A percentile compares a stretch with the other conserved stretches of the same genome.
Conservation (phyloP, 2,329 filamentous ascomycete genomes). For the Colletotrichum siamense region DNA sequence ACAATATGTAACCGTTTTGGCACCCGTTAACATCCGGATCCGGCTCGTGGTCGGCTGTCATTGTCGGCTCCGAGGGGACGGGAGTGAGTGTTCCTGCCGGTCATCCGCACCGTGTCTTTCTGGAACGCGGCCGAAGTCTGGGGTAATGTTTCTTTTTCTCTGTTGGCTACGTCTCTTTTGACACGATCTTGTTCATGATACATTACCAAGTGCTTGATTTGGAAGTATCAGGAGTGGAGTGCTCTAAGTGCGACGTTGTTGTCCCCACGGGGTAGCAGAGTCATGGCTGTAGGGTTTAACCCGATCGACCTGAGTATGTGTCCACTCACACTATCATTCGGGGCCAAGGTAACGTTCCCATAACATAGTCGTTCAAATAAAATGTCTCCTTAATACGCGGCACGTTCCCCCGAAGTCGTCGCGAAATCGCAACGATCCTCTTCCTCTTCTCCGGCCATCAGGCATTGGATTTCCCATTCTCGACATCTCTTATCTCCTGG, state of each 20-base stretch:
- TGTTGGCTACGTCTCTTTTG: neutral
- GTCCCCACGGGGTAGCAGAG: constrained; percentile 11
- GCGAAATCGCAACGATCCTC: neutral
- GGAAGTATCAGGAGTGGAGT: neutral
- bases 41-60: neutral
- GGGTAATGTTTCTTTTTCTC: neutral
- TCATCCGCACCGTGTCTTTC: neutral
- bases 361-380: neutral
- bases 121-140: neutral
- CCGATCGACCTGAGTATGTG: neutral
- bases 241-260: neutral
- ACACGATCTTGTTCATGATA: neutral
- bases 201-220: neutral
- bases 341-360: neutral
- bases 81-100: neutral
- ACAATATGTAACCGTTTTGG: neutral
- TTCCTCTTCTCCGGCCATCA: neutral
- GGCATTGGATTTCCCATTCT: neutral
- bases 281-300: constrained; percentile 8
- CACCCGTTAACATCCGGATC: neutral
- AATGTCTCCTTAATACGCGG: neutral
- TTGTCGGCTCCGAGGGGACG: neutral
- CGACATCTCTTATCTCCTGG: neutral
- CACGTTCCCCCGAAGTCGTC: neutral
- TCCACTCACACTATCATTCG: neutral